Evolutionary conservation across 305 asterid genomes (phyloP), one percentile per base, ranked within the genome.

Genomic region (Fraxinus xanthoxyloides): DNA sequence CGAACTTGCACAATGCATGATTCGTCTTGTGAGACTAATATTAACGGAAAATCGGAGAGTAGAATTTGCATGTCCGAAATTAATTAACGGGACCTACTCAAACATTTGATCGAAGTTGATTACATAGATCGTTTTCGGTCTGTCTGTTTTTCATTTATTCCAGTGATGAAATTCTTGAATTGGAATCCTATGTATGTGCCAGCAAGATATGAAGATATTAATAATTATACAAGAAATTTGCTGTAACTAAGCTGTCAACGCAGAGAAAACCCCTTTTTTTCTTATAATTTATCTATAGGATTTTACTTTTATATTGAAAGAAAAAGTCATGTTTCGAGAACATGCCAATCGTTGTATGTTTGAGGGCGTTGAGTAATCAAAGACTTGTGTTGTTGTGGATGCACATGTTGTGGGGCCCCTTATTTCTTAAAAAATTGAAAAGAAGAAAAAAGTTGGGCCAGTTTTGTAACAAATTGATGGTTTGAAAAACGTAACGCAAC

Each of bases 211-310:
- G 3, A 82, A 74, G 21, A 61, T 82, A 76, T 84, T 79, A 36
- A 19, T 77, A 65, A 51, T 74, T 7, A 56, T 23, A 43, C 28
- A 0, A 70, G 28, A 56, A 72, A 85, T 80, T 87, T 89, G 90
- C 88, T 89, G 91, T 81, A 84, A 73, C 82, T 72, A 82, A 76
- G 85, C 91, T 88, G 94, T 85, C 91, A 35, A 85, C 51, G 70
- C 67, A 73, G 83, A 7, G 76, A 75, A 79, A 46, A 43, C 40
- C 81, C 21, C 13, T 28, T 36, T 78, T 24, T 31, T 30, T 30
- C 32, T 30, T 79, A 13, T 61, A 72, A 56, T 75, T 30, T 69
- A 3, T 69, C 30, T 30, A 12, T 5, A 19, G 28, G 1, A 19
- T 59, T 19, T 56, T 59, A 6, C 12, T 59, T 46, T 28, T 26